Evolutionary conservation across 108 stramenopile species (phyloP).

Genomic region (Cyclotella kingstonii): DNA sequence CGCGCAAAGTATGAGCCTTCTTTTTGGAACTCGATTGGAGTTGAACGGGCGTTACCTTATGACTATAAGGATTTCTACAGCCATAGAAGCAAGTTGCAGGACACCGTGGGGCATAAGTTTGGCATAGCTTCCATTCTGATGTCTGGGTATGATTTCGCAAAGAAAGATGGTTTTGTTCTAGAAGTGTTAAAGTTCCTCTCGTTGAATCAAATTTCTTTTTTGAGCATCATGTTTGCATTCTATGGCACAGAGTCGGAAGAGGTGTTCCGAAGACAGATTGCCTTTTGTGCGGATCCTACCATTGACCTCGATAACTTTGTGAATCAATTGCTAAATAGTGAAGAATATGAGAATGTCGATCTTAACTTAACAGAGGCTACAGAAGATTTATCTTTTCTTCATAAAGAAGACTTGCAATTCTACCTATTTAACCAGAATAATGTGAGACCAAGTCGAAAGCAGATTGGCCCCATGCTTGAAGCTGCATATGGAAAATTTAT

Average conservation of each 20-base stretch:
- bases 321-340: slow-evolving; percentile 7
- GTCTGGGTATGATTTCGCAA: slow-evolving; percentile 42
- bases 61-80: slow-evolving; percentile 70
- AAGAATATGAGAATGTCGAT: slow-evolving; percentile 11
- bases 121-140: slow-evolving; percentile 74
- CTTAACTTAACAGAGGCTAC: slow-evolving; percentile 15
- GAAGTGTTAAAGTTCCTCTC: slow-evolving; percentile 45
- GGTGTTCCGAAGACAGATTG: slow-evolving; percentile 26
- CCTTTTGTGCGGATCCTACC: slow-evolving; percentile 15
- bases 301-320: slow-evolving; percentile 7
- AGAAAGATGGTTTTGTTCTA: slow-evolving; percentile 26
- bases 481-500: slow-evolving; percentile 41
- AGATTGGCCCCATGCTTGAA: slow-evolving; percentile 71
- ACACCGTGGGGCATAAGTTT: slow-evolving; percentile 27
- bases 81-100: not conserved
- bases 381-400: not conserved
- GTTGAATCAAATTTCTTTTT: slow-evolving; percentile 24
- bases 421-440: slow-evolving; percentile 60
- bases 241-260: slow-evolving; percentile 18
- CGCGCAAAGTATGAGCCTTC: slow-evolving; percentile 62
- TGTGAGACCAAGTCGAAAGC: slow-evolving; percentile 66
- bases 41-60: slow-evolving; percentile 54
- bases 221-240: slow-evolving; percentile 59
- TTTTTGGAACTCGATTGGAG: slow-evolving; percentile 64
- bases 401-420: slow-evolving; percentile 15